These are phyloP conservation scores for Hyaloscypha bicolor DNA, from an alignment of 495 filamentous ascomycete genomes.

Conservation along the genomic window DNA sequence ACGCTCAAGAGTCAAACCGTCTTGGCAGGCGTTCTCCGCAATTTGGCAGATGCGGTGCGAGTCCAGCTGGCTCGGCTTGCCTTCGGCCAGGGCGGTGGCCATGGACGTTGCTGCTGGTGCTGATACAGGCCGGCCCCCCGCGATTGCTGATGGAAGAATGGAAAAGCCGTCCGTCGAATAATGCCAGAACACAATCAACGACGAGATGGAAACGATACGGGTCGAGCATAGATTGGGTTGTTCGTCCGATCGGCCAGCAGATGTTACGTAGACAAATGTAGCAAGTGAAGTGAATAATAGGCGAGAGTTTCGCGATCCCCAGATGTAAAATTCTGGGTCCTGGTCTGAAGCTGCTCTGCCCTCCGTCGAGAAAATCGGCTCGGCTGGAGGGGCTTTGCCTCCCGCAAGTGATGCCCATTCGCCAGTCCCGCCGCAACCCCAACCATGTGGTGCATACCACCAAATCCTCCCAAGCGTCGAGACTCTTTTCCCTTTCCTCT, in stretches of 20 bases:
- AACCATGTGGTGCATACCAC: neutral
- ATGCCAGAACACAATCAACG: neutral
- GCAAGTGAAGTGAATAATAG: too few relatives aligned
- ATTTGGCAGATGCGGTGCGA: neutral
- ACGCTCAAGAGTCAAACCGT: neutral
- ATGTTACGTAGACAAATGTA: too few relatives aligned
- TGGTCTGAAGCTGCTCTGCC: too few relatives aligned
- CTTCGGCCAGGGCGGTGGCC: neutral
- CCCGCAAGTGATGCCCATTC: too few relatives aligned
- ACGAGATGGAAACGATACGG: neutral
- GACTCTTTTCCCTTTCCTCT: neutral
- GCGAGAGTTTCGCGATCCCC: too few relatives aligned
- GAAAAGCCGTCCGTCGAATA: too few relatives aligned
- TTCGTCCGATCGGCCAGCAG: neutral
- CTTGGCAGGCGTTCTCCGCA: slow-evolving; percentile 5
- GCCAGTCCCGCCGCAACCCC: neutral
- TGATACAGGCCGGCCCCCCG: too few relatives aligned
- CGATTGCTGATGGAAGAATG: too few relatives aligned
- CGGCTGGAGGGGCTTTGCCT: too few relatives aligned
- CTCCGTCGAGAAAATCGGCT: too few relatives aligned
- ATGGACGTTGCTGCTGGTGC: too few relatives aligned
- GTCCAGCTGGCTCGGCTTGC: neutral
- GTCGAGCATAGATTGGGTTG: neutral
- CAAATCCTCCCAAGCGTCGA: neutral
- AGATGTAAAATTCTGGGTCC: too few relatives aligned